Conservation (phyloP, 78 protist species). For the Dictyostelium citrinum region DNA sequence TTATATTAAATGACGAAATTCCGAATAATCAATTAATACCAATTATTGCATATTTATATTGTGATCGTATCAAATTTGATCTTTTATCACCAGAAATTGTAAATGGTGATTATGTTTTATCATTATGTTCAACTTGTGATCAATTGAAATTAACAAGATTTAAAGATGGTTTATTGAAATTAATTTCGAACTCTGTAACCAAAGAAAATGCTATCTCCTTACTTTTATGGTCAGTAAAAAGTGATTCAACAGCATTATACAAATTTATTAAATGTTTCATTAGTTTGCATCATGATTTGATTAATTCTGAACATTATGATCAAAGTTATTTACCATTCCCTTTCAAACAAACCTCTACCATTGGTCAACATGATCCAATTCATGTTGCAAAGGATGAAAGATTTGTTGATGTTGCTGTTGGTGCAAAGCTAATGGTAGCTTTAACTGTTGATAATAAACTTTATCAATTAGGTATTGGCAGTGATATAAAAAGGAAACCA, state of each 20-base stretch:
- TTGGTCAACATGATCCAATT: background rate
- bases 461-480: conserved; percentile 24
- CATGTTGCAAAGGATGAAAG: background rate
- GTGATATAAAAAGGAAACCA: background rate
- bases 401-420: background rate
- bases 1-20: background rate
- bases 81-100: background rate
- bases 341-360: too few species aligned
- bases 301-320: background rate
- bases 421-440: background rate
- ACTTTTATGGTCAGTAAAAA: background rate
- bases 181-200: background rate
- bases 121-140: background rate
- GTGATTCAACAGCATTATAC: background rate
- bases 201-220: background rate
- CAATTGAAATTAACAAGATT: background rate
- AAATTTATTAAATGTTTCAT: background rate
- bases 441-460: background rate
- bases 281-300: background rate
- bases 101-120: conserved; percentile 6
- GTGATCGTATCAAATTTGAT: conserved; percentile 13
- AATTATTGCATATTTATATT: conserved; percentile 6
- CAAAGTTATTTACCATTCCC: background rate
- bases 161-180: background rate
- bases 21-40: background rate